Base-by-base conservation (phyloP, 2,329 filamentous ascomycete genomes). In the Triangularia verruculosa region DNA sequence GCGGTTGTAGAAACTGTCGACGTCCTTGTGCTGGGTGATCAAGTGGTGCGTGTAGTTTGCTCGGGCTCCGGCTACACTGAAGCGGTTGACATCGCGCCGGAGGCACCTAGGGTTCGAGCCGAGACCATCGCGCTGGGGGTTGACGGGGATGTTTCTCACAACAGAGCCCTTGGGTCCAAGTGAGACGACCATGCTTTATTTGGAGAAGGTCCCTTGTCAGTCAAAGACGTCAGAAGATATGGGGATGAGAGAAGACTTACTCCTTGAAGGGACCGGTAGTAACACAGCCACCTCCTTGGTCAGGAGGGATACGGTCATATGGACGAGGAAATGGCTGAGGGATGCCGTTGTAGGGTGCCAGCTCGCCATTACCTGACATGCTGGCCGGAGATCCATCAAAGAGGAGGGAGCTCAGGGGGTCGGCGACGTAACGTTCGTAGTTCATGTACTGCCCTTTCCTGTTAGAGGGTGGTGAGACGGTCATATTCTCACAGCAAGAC, bases 211-310 rank as follows among this genome's bases (percentile, higher is more conserved):
- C 11, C 8, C n/a, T n/a, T 30, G 39, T 24, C 25, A 56, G 30
- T 12, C 3, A 22, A 4, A 9, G 30, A n/a, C 7, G 4, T 5
- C 13, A 2, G 12, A n/a, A 57, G 34, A 17, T 15, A 27, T 13
- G 25, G 53, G 15, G 17, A 32, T n/a, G 15, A 34, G 27, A 11
- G 25, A 17, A 17, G 13, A 28, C 43, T 24, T 43, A 17, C 43
- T 3, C 24, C 27, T 32, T 4, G 39, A 52, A 30, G 0, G 84
- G 84, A 0, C 83, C 83, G 2, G 73, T 73, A 2, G 73, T 77
- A 4, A 86, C 76, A 68, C 84, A 87, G 2, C 84, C 84, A 25
- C 85, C 84, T 12, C 84, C 85, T 3, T 77, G 78, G 11, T 78
- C 84, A 0, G 82, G 71, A 43, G 75, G 73, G 34, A 83, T 75